These are phyloP conservation scores for Silene coronaria DNA, from an alignment of 179 eudicot genomes.

Conservation along the genomic window DNA sequence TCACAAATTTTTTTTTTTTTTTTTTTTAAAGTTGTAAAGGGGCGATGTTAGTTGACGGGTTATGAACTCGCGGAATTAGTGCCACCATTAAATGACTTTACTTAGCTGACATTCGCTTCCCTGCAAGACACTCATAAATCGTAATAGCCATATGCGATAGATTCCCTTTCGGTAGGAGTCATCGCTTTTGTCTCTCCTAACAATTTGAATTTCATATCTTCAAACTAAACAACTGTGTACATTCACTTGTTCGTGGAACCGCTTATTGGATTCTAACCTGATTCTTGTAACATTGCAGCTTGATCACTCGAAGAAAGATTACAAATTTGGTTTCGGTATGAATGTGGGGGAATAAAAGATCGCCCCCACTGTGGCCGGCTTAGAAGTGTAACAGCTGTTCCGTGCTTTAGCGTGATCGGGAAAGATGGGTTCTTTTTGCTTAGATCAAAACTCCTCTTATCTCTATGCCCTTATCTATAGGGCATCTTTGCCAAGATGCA, in stretches of 20 bases:
- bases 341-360: constrained; percentile 68
- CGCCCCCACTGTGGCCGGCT: not conserved
- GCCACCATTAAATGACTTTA: not conserved
- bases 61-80: not conserved
- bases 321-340: constrained; percentile 89
- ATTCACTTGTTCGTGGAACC: not conserved
- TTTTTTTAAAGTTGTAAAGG: not conserved
- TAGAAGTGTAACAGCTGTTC: constrained; percentile 15
- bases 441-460: not conserved
- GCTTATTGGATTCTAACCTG: not conserved
- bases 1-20: not conserved
- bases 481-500: constrained; percentile 17
- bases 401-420: constrained; percentile 11
- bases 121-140: not conserved
- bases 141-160: not conserved
- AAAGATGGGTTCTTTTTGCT: constrained; percentile 17
- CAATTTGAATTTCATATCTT: not conserved
- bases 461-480: constrained; percentile 20
- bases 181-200: not conserved
- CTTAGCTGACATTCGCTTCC: not conserved
- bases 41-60: not conserved
- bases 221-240: too few relatives aligned
- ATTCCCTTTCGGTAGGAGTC: not conserved
- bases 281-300: constrained; percentile 39
- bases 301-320: constrained; percentile 82